phyloP scores from a whole-genome alignment of 2,329 filamentous ascomycete species.

The Fusarium mexicanum region DNA sequence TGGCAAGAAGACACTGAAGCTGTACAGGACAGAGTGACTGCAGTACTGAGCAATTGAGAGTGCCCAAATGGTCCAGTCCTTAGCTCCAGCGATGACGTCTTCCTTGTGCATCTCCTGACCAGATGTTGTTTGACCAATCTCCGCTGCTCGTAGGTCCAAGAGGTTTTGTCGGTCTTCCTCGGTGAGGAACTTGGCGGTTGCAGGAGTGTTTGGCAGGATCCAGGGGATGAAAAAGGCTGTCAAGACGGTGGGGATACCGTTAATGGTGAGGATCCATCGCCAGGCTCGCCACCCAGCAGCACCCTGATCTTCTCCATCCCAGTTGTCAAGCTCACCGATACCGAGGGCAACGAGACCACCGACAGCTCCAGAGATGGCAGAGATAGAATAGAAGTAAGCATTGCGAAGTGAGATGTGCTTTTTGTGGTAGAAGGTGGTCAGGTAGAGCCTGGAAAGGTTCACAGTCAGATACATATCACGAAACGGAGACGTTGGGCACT shows the following conservation, averaged over 20 bases:
- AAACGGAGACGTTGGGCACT: background rate
- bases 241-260: conserved; percentile 58
- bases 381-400: conserved; percentile 69
- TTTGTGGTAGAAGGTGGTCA: conserved; percentile 73
- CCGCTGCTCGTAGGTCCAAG: conserved; percentile 57
- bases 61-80: conserved; percentile 72
- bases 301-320: conserved; percentile 56
- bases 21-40: conserved; percentile 72
- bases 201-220: conserved; percentile 66
- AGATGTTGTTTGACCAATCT: conserved; percentile 49
- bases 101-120: conserved; percentile 42
- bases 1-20: conserved; percentile 73
- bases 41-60: conserved; percentile 70
- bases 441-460: conserved; percentile 48
- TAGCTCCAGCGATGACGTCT: conserved; percentile 37
- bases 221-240: conserved; percentile 65
- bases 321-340: conserved; percentile 52
- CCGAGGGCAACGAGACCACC: conserved; percentile 73
- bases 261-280: conserved; percentile 72
- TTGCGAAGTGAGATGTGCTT: conserved; percentile 69
- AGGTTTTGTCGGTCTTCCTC: conserved; percentile 57
- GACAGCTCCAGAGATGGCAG: conserved; percentile 70
- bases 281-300: conserved; percentile 66
- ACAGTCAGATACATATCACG: background rate
- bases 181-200: conserved; percentile 55